A percentile compares a stretch with the other conserved stretches of the same genome.
phyloP scores from a whole-genome alignment of 2,329 filamentous ascomycete species.

The Colletotrichum lentis region DNA sequence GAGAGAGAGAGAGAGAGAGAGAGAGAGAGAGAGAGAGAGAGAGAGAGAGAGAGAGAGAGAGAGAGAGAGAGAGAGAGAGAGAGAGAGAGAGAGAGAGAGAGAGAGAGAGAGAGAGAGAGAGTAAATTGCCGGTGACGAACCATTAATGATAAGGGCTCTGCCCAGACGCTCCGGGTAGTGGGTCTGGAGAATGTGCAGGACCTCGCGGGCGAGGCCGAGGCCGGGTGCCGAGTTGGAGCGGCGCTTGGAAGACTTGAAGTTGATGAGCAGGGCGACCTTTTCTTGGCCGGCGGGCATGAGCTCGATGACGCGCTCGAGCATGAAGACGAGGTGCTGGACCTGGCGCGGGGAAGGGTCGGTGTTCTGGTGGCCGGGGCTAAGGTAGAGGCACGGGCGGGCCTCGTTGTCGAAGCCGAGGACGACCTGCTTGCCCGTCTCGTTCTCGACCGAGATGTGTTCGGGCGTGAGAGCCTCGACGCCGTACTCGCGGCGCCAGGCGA shows the following conservation, averaged over 20 bases:
- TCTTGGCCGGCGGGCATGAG: constrained; percentile 88
- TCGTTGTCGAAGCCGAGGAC: constrained; percentile 87
- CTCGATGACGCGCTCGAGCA: constrained; percentile 90
- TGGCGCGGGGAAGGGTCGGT: constrained; percentile 86
- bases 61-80: no score
- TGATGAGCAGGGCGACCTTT: constrained; percentile 85
- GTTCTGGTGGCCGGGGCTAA: constrained; percentile 91
- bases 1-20: not conserved
- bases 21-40: no score
- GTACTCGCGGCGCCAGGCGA: constrained; percentile 91
- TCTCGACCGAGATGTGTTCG: constrained; percentile 91
- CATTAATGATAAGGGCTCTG: constrained; percentile 86
- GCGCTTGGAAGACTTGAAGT: constrained; percentile 83
- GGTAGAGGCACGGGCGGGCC: constrained; percentile 87
- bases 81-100: no score
- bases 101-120: not conserved
- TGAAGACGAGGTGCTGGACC: constrained; percentile 93
- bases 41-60: not conserved
- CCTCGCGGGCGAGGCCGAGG: constrained; percentile 79
- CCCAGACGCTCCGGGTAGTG: constrained; percentile 95
- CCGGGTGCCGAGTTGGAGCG: constrained; percentile 77
- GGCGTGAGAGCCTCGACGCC: constrained; percentile 80
- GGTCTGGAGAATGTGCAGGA: constrained; percentile 90
- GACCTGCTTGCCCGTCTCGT: constrained; percentile 95
- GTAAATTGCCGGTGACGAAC: constrained; percentile 58